Base-by-base conservation (phyloP, 2,329 filamentous ascomycete species). In the Beauveria varroae region DNA sequence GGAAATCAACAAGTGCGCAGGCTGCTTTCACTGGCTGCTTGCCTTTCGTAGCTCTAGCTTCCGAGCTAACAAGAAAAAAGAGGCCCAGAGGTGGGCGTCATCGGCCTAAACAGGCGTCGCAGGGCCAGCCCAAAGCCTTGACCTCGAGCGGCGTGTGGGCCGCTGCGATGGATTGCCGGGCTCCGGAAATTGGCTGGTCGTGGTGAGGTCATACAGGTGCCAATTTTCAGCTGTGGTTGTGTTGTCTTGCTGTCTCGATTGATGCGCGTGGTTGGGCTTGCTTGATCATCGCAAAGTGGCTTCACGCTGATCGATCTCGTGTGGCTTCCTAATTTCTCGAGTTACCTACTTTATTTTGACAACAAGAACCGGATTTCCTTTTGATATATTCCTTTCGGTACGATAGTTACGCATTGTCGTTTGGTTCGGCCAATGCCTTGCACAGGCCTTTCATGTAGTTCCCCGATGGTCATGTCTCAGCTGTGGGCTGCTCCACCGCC, bases 201-300 rank as follows among this genome's bases (percentile, higher is more conserved):
- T 54, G 50, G 57, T 60, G 57, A 60, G 57, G 57, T 60, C 57
- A 60, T 60, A 20, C 57, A 54, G 41, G 41, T 46, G 20, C 50
- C 47, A 18, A 24, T 58, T 59, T 59, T 59, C 57, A 59, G 57
- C 57, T 59, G 56, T 47, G 30, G 28, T 57, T 30, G 41, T 46
- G 3, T 24, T 26, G 43, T 47, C 47, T 30, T 58, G 56, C 22
- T 44, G 34, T 30, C 41, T 24, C 37, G 53, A 56, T 44, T 20
- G 24, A 34, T 28, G 34, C 18, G 41, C 41, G 8, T 46, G 53
- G 16, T 37, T 20, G 41, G 41, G 18, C 44, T 47, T 37, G 37
- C 24, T n/a, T 43, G 54, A 37, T 43, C 54, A 57, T 30, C 47
- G 56, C 16, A 40, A 14, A 20, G 56, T 10, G 22, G 34, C 24